Conservation (phyloP, 2,329 filamentous ascomycete species). For the Dothidotthia symphoricarpi region DNA sequence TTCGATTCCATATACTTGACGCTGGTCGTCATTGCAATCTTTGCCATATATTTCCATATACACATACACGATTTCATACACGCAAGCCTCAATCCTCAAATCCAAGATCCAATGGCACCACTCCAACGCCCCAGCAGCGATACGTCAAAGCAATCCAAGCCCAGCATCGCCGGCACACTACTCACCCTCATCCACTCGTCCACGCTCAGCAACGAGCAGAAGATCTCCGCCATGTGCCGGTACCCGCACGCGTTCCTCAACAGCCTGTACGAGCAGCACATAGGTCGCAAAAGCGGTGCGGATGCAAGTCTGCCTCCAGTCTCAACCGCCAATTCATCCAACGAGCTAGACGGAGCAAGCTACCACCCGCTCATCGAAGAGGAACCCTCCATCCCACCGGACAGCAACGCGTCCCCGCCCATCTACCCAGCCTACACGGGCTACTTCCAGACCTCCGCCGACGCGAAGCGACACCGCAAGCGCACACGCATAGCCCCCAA, state of each 20-base stretch:
- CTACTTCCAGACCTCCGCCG: conserved; percentile 19
- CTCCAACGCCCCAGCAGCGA: too few species aligned
- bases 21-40: too few species aligned
- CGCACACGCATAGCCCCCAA: conserved; percentile 14
- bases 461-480: conserved; percentile 19
- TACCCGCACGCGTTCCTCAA: background rate
- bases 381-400: conserved; percentile 1
- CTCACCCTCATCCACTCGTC: background rate
- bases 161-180: background rate
- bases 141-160: too few species aligned
- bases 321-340: background rate
- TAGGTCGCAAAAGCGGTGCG: background rate
- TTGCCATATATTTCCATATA: too few species aligned
- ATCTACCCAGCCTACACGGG: conserved; percentile 16
- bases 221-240: background rate
- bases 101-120: too few species aligned
- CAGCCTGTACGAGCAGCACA: background rate
- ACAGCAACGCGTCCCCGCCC: conserved; percentile 1
- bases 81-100: too few species aligned
- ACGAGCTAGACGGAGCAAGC: conserved; percentile 1
- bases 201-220: background rate
- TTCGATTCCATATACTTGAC: too few species aligned
- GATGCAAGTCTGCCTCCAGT: background rate
- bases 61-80: too few species aligned
- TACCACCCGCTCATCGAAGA: background rate